phyloP scores from a whole-genome alignment of 345 rosid genomes.

The Citrus medica region DNA sequence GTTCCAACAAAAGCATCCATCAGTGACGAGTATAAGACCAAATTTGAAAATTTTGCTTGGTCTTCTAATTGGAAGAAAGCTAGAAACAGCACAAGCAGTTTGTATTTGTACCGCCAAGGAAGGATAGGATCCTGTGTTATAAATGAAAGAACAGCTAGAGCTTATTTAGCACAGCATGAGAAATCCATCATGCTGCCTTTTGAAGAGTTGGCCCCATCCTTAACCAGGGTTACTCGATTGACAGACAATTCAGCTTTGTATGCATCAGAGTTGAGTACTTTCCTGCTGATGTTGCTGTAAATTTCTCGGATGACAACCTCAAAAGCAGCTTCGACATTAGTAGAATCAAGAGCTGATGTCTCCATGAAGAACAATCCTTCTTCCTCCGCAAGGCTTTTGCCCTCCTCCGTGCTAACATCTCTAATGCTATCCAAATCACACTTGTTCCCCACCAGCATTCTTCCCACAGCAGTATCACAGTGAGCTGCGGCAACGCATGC shows the following conservation, averaged over 20 bases:
- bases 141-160: neutral
- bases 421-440: constrained; percentile 78
- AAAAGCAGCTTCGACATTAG: constrained; percentile 83
- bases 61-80: neutral
- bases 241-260: constrained; percentile 52
- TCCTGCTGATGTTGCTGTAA: constrained; percentile 64
- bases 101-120: neutral
- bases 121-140: neutral
- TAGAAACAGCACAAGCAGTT: neutral
- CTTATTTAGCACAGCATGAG: constrained; percentile 49
- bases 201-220: constrained; percentile 32
- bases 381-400: constrained; percentile 71
- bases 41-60: neutral
- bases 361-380: constrained; percentile 91
- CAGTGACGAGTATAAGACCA: constrained; percentile 3
- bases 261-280: constrained; percentile 55
- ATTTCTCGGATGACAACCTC: constrained; percentile 86
- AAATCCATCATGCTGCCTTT: constrained; percentile 24
- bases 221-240: constrained; percentile 63
- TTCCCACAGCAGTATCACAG: constrained; percentile 68
- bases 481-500: constrained; percentile 48
- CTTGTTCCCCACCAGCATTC: constrained; percentile 95
- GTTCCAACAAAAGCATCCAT: neutral
- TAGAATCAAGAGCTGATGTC: constrained; percentile 84
- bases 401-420: constrained; percentile 71